Conservation (phyloP, 768 basidiomycete genomes). For the Suillus sp. region DNA sequence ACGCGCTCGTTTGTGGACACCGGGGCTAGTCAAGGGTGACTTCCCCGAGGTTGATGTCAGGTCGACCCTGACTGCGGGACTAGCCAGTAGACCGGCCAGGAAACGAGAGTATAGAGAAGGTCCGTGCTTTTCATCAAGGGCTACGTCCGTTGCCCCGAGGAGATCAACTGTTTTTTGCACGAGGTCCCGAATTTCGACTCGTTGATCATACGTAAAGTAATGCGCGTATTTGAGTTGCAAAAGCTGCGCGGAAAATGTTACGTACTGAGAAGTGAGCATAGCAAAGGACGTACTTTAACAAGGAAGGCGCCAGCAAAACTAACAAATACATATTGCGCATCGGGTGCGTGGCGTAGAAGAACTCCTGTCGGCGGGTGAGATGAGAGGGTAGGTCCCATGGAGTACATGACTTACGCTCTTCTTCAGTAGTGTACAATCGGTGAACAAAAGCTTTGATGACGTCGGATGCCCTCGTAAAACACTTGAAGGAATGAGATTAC, state of each 20-base stretch:
- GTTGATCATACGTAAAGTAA: conserved; percentile 59
- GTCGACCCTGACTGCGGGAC: conserved; percentile 17
- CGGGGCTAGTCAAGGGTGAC: background rate
- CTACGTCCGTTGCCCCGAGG: conserved; percentile 67
- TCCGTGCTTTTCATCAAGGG: conserved; percentile 79
- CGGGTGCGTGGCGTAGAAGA: conserved; percentile 73
- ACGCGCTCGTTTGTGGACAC: background rate
- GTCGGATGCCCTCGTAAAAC: conserved; percentile 65
- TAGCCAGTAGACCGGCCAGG: conserved; percentile 68
- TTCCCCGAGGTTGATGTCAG: background rate
- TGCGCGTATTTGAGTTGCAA: conserved; percentile 73
- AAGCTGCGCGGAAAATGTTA: conserved; percentile 43
- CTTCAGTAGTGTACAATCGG: conserved; percentile 51
- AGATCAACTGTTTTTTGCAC: conserved; percentile 71
- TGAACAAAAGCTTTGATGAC: conserved; percentile 64
- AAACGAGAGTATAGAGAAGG: conserved; percentile 82
- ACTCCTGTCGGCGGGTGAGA: conserved; percentile 39
- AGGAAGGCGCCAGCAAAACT: conserved; percentile 84
- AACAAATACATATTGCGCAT: conserved; percentile 76
- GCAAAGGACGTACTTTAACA: conserved; percentile 58
- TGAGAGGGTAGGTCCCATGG: background rate
- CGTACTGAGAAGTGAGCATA: background rate
- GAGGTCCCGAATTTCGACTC: conserved; percentile 59
- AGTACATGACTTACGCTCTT: conserved; percentile 46
- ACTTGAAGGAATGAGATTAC: conserved; percentile 41